Base-by-base conservation (phyloP, 2,329 filamentous ascomycete species). In the Xylariaceae sp. region DNA sequence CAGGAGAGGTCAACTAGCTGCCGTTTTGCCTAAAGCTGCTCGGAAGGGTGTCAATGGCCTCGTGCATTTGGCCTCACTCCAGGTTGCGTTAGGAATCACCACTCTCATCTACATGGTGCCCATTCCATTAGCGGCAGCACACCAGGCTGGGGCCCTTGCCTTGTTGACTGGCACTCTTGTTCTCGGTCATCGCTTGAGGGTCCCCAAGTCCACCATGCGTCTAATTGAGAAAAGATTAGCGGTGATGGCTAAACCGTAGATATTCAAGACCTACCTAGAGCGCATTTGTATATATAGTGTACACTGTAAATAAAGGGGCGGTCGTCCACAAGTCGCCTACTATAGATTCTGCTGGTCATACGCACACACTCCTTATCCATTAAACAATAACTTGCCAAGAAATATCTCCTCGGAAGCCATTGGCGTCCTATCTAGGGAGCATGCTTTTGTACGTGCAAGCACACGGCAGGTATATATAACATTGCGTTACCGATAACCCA, bases 81-180 rank as follows among this genome's bases (percentile, higher is more conserved):
- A 99, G 73, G 91, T 90, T 30, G 77, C 84, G 0, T 81, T 99
- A 4, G 94, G 94, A 29, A 96, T 99, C 70, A 84, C 80, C 60
- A 99, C 94, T 0, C 78, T 99, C 57, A 86, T 96, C 65, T 97
- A 96, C 74, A 86, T 99, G 70, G 91, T 99, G 0, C 94, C 95
- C 3, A 87, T 87, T 2, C 86, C 87, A 59, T 76, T 99, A 7
- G 94, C 92, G 0, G 91, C 92, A 2, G 85, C 89, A 6, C 94
- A 99, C 71, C 94, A 99, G 73, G 94, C 94, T 1, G 92, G 94
- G 40, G 89, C 86, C 56, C 74, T 99, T 62, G 89, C 89, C 2
- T 76, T 99, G 26, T 74, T 99, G 57, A 95, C 89, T 0, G 90
- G 89, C 44, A 86, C 86, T 0, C 75, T 96, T 27, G 80, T 96